Percentiles rank a stretch among this genome's conserved stretches.
Evolutionary conservation across 2,329 filamentous ascomycete species (phyloP).

Genomic region (Calonectria henricotiae): DNA sequence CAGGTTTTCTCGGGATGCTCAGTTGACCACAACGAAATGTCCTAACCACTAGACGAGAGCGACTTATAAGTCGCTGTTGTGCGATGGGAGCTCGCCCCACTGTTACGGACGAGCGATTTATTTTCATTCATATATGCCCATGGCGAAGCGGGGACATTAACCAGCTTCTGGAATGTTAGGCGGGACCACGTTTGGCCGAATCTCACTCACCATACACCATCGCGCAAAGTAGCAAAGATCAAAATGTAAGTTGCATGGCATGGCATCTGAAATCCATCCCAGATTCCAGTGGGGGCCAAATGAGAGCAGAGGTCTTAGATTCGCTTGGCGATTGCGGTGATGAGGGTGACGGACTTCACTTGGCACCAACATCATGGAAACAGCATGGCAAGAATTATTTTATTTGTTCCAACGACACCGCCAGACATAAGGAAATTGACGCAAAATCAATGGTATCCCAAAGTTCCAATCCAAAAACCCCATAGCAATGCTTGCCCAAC

Average conservation of each 20-base stretch:
- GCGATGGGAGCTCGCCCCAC: not conserved
- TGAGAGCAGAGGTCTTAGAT: too few species aligned
- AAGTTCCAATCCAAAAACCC: constrained; percentile 41
- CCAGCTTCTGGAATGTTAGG: not conserved
- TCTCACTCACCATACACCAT: not conserved
- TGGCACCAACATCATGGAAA: not conserved
- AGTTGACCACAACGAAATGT: constrained; percentile 36
- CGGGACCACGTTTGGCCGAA: not conserved
- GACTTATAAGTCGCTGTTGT: not conserved
- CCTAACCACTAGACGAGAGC: constrained; percentile 38
- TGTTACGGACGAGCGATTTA: constrained; percentile 5
- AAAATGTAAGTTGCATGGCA: too few species aligned
- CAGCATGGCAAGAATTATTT: constrained; percentile 25
- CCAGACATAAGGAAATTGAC: constrained; percentile 38
- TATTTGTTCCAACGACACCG: constrained; percentile 33
- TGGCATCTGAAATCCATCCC: too few species aligned
- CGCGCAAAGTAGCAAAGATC: too few species aligned
- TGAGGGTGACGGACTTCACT: too few species aligned
- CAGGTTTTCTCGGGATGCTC: constrained; percentile 35
- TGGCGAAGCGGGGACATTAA: too few species aligned
- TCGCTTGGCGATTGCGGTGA: too few species aligned
- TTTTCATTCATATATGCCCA: not conserved
- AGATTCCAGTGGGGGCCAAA: too few species aligned
- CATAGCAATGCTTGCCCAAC: constrained; percentile 45
- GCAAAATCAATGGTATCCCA: constrained; percentile 50